phyloP scores from a whole-genome alignment of 2,329 filamentous ascomycete species.

The Fusarium brevicatenulatum region DNA sequence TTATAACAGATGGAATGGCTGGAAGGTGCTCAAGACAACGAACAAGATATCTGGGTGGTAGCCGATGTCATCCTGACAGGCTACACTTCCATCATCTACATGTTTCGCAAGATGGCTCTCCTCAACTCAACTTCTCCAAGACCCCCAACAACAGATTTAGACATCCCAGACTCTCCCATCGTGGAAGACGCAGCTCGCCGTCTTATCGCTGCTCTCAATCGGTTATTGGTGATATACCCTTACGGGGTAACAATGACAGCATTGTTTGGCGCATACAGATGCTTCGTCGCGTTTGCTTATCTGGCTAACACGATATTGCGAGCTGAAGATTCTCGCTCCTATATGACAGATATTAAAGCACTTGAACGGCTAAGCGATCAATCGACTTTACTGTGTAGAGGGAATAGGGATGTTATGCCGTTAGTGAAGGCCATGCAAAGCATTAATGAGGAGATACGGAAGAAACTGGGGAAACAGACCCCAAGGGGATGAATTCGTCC shows the following conservation, averaged over 20 bases:
- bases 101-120: slow-evolving; percentile 47
- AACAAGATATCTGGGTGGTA: slow-evolving; percentile 43
- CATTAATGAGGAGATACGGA: slow-evolving; percentile 41
- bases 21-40: slow-evolving; percentile 23
- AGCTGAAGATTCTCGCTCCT: slow-evolving; percentile 19
- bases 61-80: slow-evolving; percentile 45
- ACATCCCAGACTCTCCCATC: slow-evolving; percentile 45
- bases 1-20: slow-evolving; percentile 40
- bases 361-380: slow-evolving; percentile 32
- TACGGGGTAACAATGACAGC: slow-evolving; percentile 41
- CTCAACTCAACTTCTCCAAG: slow-evolving; percentile 43
- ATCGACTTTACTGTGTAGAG: slow-evolving; percentile 30
- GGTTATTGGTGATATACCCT: slow-evolving; percentile 35
- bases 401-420: slow-evolving; percentile 42
- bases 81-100: slow-evolving; percentile 48
- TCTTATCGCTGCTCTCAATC: slow-evolving; percentile 34
- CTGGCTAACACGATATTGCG: slow-evolving; percentile 40
- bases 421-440: slow-evolving; percentile 43
- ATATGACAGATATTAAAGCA: slow-evolving; percentile 34
- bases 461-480: not conserved
- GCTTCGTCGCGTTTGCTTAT: slow-evolving; percentile 45
- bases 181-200: slow-evolving; percentile 42
- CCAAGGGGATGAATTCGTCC: not conserved
- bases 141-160: slow-evolving; percentile 41
- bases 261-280: slow-evolving; percentile 43